phyloP scores from a whole-genome alignment of 371 early-diverging fungal species.

The Rhizopus stolonifer region DNA sequence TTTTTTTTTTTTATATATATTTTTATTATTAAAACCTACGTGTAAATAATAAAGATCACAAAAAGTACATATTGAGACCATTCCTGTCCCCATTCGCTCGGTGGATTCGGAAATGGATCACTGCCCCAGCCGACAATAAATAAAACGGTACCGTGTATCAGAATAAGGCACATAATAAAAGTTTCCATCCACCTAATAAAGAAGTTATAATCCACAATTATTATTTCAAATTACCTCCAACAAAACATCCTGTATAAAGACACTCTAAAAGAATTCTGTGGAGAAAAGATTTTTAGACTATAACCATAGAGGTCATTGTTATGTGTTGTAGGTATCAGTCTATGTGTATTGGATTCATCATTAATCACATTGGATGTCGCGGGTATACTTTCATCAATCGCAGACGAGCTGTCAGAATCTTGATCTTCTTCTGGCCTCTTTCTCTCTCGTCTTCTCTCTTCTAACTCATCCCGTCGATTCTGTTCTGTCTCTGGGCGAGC shows the following conservation, averaged over 20 bases:
- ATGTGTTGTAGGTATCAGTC: neutral
- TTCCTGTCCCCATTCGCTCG: slow-evolving; percentile 45
- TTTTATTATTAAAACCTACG: slow-evolving; percentile 39
- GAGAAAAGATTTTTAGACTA: slow-evolving; percentile 29
- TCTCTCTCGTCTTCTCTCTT: slow-evolving; percentile 4
- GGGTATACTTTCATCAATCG: slow-evolving; percentile 24
- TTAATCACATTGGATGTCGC: slow-evolving; percentile 27
- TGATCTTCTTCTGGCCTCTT: neutral
- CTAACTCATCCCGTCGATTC: neutral
- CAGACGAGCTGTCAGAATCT: slow-evolving; percentile 10
- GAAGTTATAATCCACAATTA: neutral
- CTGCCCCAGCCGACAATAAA: slow-evolving; percentile 48
- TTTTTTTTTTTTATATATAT: neutral
- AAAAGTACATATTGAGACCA: slow-evolving; percentile 61
- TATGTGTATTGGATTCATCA: neutral
- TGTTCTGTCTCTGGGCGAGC: neutral
- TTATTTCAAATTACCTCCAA: slow-evolving; percentile 28
- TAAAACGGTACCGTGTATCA: slow-evolving; percentile 47
- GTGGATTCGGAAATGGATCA: slow-evolving; percentile 29
- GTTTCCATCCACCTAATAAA: slow-evolving; percentile 57
- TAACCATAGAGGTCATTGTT: slow-evolving; percentile 21
- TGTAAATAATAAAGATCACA: slow-evolving; percentile 55
- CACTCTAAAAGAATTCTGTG: slow-evolving; percentile 28
- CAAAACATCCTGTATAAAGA: slow-evolving; percentile 24
- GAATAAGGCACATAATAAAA: slow-evolving; percentile 50